Evolutionary conservation across 2,329 filamentous ascomycete species (phyloP), one percentile per base, ranked within the genome.

Genomic region (Colletotrichum euphorbiae): DNA sequence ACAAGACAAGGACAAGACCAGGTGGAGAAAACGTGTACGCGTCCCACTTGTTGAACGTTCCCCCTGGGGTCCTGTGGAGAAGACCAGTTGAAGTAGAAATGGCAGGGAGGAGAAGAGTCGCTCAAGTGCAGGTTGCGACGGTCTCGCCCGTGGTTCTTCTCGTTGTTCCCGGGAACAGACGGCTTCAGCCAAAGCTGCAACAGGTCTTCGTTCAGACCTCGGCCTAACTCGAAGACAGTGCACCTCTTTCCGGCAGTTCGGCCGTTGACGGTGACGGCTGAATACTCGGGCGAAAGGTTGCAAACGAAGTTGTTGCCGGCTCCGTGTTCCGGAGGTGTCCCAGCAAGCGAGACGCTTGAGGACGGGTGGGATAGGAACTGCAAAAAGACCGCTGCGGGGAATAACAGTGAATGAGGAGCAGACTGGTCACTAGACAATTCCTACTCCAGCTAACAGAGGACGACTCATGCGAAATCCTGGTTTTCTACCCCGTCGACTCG

Each of bases 1-100:
- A 68, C 54, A 58, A 65, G 65, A 55, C 65, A 65, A 66, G 54
- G 54, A 65, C 61, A 54, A 59, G 65, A 46, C 55, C 50, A 59
- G 61, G 38, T 55, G 61, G 46, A 59, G 42, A 38, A 59, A 38
- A 55, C 31, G 48, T 65, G 48, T 55, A 46, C 42, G 54, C 17
- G 55, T 68, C 54, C 54, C 61, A 59, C 62, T 59, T 15, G 24
- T n/a, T 60, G 24, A 40, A 66, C 33, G 61, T 58, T 52, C 52
- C 60, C 46, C 64, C 52, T 64, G 52, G 65, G 65, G 61, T 65
- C 17, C 61, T 24, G 48, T 68, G 65, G 54, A 65, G 65, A 68
- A 58, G 40, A 21, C 42, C 36, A 42, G 19, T 33, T 28, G 40
- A 60, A 43, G 54, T 65, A 61, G 65, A 46, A 60, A n/a, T n/a